phyloP scores from a whole-genome alignment of 208 protist species.

The Trypanosoma boissoni region DNA sequence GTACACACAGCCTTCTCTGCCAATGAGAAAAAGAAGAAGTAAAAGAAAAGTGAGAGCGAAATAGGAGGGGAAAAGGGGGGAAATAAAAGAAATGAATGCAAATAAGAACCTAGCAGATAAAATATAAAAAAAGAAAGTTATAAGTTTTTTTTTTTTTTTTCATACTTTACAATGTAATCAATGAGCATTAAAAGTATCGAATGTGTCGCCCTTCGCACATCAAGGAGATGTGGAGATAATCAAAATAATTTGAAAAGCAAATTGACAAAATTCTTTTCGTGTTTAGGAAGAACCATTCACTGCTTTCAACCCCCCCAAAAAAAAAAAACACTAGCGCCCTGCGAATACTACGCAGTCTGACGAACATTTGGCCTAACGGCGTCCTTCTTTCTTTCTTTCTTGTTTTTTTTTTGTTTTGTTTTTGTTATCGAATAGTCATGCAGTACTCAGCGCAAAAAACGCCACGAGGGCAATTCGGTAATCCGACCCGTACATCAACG shows the following conservation, averaged over 20 bases:
- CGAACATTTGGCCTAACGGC: no score
- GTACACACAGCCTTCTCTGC: no score
- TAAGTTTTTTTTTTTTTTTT: neutral
- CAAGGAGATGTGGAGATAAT: no score
- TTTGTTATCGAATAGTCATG: neutral
- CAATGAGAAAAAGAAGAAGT: neutral
- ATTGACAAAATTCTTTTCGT: neutral
- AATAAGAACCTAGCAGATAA: slow-evolving; percentile 1
- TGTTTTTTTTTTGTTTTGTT: neutral
- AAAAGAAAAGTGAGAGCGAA: slow-evolving; percentile 1
- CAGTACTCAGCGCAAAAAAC: neutral
- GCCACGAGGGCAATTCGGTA: slow-evolving; percentile 9
- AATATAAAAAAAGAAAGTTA: slow-evolving; percentile 6
- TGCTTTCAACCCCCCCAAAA: no score
- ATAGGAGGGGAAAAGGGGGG: neutral
- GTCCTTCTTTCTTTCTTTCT: neutral
- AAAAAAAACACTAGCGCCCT: no score
- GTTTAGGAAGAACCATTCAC: no score
- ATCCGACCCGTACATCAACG: slow-evolving; percentile 11
- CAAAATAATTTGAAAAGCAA: no score
- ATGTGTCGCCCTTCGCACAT: no score
- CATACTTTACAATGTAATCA: neutral
- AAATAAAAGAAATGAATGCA: neutral
- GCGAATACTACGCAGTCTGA: no score
- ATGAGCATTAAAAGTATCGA: no score